Conservation (phyloP, 2,329 filamentous ascomycete species). For the Monilinia laxa region DNA sequence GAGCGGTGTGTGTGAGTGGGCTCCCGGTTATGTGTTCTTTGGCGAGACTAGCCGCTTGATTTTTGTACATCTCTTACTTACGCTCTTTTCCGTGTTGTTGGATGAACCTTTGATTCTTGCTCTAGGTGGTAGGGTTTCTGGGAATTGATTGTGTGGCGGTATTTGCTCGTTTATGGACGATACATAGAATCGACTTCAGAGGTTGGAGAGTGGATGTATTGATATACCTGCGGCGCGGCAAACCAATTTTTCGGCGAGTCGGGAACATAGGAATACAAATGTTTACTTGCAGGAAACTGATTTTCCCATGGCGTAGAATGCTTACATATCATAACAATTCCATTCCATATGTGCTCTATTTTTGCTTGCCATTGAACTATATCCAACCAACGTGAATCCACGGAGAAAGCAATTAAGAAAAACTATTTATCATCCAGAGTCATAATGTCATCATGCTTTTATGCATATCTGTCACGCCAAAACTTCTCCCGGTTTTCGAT, state of each 20-base stretch:
- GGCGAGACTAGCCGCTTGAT: conserved; percentile 15
- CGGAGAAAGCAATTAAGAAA: background rate
- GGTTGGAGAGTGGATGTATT: background rate
- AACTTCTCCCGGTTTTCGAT: background rate
- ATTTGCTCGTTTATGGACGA: background rate
- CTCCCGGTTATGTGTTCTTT: conserved; percentile 17
- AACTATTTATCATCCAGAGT: background rate
- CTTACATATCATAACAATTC: background rate
- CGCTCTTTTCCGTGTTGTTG: background rate
- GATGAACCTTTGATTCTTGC: too few relatives aligned
- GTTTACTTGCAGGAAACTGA: background rate
- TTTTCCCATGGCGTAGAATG: background rate
- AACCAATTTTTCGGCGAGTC: conserved; percentile 1
- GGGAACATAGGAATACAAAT: background rate
- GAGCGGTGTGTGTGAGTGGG: background rate
- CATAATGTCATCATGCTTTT: background rate
- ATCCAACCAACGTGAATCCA: background rate
- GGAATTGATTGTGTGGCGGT: background rate
- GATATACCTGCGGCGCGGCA: background rate
- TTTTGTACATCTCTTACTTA: background rate
- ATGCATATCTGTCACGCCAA: background rate
- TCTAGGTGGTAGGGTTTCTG: background rate
- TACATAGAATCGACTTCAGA: background rate
- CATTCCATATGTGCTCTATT: background rate
- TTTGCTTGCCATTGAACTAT: background rate